Evolutionary conservation across 164 flowering plant species (phyloP).

Genomic region (Chimonanthus praecox): DNA sequence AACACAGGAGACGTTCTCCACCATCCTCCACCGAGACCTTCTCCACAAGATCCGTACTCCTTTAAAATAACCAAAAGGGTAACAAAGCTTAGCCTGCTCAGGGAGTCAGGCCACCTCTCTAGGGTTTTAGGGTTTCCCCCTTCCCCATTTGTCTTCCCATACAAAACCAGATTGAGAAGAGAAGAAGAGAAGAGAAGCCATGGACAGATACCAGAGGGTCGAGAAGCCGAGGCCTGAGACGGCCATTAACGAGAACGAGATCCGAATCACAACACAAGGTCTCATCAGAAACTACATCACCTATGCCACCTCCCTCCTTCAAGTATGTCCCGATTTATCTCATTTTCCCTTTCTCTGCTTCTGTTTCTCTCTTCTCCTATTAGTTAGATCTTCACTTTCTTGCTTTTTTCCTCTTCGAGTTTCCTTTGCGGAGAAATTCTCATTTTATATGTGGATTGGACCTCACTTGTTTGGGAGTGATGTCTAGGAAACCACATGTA

Average conservation of each 20-base stretch:
- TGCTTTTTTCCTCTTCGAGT: background rate
- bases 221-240: conserved; percentile 57
- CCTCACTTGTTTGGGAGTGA: too few relatives aligned
- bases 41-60: too few relatives aligned
- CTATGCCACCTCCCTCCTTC: conserved; percentile 67
- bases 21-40: too few relatives aligned
- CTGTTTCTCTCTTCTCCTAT: background rate
- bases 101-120: background rate
- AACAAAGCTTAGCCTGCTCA: too few relatives aligned
- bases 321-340: conserved; percentile 26
- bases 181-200: conserved; percentile 9
- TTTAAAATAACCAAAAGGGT: too few relatives aligned
- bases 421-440: too few relatives aligned
- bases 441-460: too few relatives aligned
- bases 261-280: conserved; percentile 78
- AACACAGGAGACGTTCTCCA: too few relatives aligned
- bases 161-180: background rate
- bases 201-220: conserved; percentile 72
- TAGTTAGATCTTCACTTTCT: background rate
- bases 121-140: conserved; percentile 6
- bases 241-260: conserved; percentile 63
- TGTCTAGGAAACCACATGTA: too few relatives aligned
- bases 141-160: background rate
- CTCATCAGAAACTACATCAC: conserved; percentile 62
- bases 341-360: background rate